A percentile compares a stretch with the other conserved stretches of the same genome.
phyloP scores from a whole-genome alignment of 2,329 filamentous ascomycete species.

The Paecilomyces dactylethromorphus region DNA sequence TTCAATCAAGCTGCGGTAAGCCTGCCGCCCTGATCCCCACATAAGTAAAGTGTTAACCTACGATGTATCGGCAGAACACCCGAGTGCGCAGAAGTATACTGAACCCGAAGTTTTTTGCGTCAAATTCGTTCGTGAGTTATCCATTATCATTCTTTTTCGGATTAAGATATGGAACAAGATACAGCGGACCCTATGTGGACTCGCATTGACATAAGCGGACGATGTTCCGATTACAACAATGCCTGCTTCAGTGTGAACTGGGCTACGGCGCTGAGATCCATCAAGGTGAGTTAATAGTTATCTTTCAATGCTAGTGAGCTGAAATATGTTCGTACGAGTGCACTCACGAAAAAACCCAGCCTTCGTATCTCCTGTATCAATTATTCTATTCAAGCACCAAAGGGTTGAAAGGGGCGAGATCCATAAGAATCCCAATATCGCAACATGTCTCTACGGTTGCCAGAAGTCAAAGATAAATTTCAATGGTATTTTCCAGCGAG shows the following conservation, averaged over 20 bases:
- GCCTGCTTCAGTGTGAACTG: no score
- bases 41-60: no score
- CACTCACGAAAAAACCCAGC: neutral
- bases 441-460: neutral
- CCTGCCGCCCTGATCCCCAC: no score
- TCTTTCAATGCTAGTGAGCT: no score
- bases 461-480: neutral
- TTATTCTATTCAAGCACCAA: neutral
- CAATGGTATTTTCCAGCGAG: neutral
- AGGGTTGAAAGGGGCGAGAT: neutral
- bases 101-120: neutral
- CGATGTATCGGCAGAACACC: no score
- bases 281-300: no score
- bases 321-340: neutral
- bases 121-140: neutral
- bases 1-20: no score
- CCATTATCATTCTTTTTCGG: neutral
- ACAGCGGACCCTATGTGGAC: neutral
- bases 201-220: neutral
- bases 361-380: neutral
- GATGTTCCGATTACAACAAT: neutral
- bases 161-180: neutral
- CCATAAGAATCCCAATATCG: neutral
- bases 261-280: no score
- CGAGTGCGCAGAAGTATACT: no score